Percentiles rank a stretch among this genome's conserved stretches.
These are phyloP conservation scores for Papilionanthe hybrid DNA, from an alignment of 116 monocot genomes.

Conservation along the genomic window DNA sequence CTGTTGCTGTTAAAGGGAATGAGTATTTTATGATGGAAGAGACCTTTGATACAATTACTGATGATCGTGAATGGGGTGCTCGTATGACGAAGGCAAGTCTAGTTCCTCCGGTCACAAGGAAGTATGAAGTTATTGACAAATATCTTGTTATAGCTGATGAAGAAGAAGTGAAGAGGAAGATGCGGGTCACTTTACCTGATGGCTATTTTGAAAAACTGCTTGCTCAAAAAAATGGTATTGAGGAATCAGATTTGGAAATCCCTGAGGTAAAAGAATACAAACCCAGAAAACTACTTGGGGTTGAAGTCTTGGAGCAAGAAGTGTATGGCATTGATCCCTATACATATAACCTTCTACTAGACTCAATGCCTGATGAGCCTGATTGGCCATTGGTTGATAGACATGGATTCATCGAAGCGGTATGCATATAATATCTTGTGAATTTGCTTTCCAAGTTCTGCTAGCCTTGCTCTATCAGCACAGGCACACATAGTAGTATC, in stretches of 20 bases:
- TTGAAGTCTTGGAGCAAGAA: constrained; percentile 95
- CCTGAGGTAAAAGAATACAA: constrained; percentile 99
- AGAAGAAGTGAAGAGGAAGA: constrained; percentile 79
- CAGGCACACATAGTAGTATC: neutral
- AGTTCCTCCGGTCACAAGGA: constrained; percentile 96
- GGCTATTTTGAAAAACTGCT: constrained; percentile 79
- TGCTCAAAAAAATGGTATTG: constrained; percentile 69
- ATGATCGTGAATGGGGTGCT: constrained; percentile 99
- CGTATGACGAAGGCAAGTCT: constrained; percentile 99
- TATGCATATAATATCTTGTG: constrained; percentile 21
- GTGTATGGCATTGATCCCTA: constrained; percentile 99
- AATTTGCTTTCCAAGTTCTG: neutral
- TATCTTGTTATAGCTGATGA: constrained; percentile 94
- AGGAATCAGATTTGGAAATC: constrained; percentile 87
- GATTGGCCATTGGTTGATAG: constrained; percentile 65
- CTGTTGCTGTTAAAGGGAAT: constrained; percentile 37
- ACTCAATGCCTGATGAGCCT: constrained; percentile 82
- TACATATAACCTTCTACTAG: constrained; percentile 93
- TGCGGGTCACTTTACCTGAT: constrained; percentile 91
- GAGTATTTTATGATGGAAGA: constrained; percentile 49
- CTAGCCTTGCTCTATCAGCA: neutral
- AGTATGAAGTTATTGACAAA: constrained; percentile 91
- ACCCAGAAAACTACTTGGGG: constrained; percentile 83
- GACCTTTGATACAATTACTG: constrained; percentile 39
- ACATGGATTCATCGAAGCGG: constrained; percentile 93